Evolutionary conservation across 495 filamentous ascomycete species (phyloP).

Genomic region (Aspergillus sparsus): DNA sequence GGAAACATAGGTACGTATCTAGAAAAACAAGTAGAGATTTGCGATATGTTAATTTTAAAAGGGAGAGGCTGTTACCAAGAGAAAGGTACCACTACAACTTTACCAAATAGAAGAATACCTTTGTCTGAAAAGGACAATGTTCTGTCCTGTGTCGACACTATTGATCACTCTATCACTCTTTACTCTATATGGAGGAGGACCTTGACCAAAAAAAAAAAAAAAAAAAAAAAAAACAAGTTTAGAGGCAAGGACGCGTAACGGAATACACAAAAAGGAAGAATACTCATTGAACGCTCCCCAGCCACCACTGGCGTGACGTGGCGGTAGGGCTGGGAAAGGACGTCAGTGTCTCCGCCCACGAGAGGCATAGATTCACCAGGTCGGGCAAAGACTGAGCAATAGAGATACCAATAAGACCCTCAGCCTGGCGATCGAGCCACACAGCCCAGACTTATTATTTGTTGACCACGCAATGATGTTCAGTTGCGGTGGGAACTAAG

Average conservation of each 20-base stretch:
- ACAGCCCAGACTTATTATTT: not conserved
- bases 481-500: constrained; percentile 6
- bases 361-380: constrained; percentile 18
- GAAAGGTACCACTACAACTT: too few species aligned
- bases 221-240: not conserved
- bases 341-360: constrained; percentile 16
- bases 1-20: too few species aligned
- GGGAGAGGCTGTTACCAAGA: too few species aligned
- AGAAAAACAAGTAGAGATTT: too few species aligned
- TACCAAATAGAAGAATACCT: too few species aligned
- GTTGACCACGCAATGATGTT: not conserved
- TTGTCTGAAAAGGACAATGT: too few species aligned
- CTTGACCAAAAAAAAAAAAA: too few species aligned
- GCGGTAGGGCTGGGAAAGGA: constrained; percentile 21
- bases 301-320: constrained; percentile 23
- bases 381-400: constrained; percentile 13
- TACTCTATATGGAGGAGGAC: too few species aligned
- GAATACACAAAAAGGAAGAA: not conserved
- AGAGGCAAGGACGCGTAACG: constrained; percentile 16
- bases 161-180: too few species aligned
- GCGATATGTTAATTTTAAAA: too few species aligned
- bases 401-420: constrained; percentile 2
- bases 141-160: too few species aligned
- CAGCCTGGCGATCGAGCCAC: constrained; percentile 16
- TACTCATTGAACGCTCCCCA: not conserved